Evolutionary conservation across 768 basidiomycete species (phyloP), one percentile per base, ranked within the genome.

Genomic region (Tulasnella sp.): DNA sequence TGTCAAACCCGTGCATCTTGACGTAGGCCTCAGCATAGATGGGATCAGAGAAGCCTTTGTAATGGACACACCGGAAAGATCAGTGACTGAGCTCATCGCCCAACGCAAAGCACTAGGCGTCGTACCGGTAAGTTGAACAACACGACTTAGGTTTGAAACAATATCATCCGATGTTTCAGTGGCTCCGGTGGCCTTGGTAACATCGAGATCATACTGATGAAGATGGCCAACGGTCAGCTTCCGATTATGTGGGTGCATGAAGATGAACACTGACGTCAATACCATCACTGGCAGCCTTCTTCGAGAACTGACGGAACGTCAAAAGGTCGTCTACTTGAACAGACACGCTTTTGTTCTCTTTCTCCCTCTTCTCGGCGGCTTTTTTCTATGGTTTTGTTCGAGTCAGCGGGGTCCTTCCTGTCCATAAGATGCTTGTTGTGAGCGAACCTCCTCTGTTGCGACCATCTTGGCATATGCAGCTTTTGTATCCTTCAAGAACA

Each of bases 1-100:
- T 96, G 69, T 99, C 94, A 70, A 98, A 98, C 41, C 92, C 92
- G 64, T 97, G 90, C 72, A 98, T 90, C 70, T 92, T 94, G 64
- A 98, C 93, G 67, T 90, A 91, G 1, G 94, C 93, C 70, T 99
- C 96, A 7, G 93, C 93, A 66, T 98, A 98, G 63, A 99, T 91
- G 10, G 94, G 91, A 69, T 98, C 96, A 25, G 93, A 96, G 79
- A 98, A 98, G 30, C 94, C 92, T 83, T 65, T 17, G 31, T 22
- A 15, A 38, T 38, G 34, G 34, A 15, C 34, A 41, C 4, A 49
- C 57, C 22, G 54, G 5, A 7, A 7, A 52, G 27, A 10, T 22
- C 9, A 53, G 12, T 15, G 15, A 38, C 27, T 38, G 34, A 38
- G 15, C 7, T 38, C 5, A 15, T 15, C 7, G 15, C 34, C 15